Evolutionary conservation across 2,329 filamentous ascomycete genomes (phyloP), one percentile per base, ranked within the genome.

Genomic region (Colletotrichum spinosum): DNA sequence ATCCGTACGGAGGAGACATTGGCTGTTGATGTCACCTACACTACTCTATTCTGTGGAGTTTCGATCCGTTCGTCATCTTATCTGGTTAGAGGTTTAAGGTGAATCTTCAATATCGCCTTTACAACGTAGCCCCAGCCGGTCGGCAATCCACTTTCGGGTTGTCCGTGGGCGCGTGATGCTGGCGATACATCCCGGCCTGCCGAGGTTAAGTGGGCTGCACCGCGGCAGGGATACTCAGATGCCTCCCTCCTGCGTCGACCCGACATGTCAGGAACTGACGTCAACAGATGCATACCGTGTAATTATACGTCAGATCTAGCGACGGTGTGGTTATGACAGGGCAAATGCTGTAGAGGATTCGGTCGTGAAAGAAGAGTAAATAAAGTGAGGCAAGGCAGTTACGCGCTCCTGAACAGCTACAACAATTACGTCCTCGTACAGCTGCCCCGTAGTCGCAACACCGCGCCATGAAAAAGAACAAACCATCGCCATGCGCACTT

Each of bases 11-110:
- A 17, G 17, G 44, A 15, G 44, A 10, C 13, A 15, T n/a, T 10
- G 15, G 44, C 44, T 17, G 44, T 46, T 46, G 46, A 13, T 51
- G 50, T 44, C 33, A 64, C 44, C 55, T 60, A 25, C 25, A 25
- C 25, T 25, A 25, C 17, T 17, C 17, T 55, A 55, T 25, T 64
- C 8, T 50, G 55, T 64, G 61, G 55, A 44, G 61, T 60, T 64
- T 38, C 25, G 25, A 1, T 51, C 56, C 42, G 61, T 42, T 60
- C 60, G 38, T 41, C 38, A 41, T 41, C 13, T 17, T 46, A n/a
- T 17, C 10, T 5, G 15, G 44, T 17, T 33, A 15, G 4, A 25
- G 25, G 3, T 25, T 4, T 25, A 25, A 25, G 25, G 25, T 25
- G 25, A 25, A 25, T 25, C 4, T 25, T 25, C 25, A 25, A 25